A percentile compares a stretch with the other conserved stretches of the same genome.
These are phyloP conservation scores for Clarireedia sp. DNA, from an alignment of 2,329 filamentous ascomycete genomes.

Conservation along the genomic window DNA sequence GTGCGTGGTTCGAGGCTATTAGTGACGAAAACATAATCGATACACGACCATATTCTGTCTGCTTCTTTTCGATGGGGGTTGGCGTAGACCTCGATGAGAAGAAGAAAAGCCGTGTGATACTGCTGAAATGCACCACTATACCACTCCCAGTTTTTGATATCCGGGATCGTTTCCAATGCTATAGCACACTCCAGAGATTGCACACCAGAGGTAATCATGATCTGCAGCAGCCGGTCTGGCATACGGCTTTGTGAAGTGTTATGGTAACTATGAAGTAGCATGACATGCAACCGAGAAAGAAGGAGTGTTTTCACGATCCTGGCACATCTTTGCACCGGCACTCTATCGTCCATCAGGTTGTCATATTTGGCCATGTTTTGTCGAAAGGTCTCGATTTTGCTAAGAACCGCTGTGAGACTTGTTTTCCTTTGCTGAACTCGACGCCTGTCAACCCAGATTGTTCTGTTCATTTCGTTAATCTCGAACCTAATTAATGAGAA, in stretches of 20 bases:
- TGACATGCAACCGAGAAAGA: constrained; percentile 54
- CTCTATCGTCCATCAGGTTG: constrained; percentile 49
- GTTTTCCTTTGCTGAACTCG: constrained; percentile 54
- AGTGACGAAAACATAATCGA: constrained; percentile 61
- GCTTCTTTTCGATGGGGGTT: constrained; percentile 40
- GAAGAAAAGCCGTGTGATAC: constrained; percentile 61
- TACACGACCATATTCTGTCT: constrained; percentile 58
- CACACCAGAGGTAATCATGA: constrained; percentile 55
- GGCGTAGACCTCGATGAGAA: constrained; percentile 59
- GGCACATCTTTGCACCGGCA: constrained; percentile 56
- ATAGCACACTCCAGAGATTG: constrained; percentile 47
- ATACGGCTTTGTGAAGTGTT: constrained; percentile 33
- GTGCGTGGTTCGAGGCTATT: constrained; percentile 42
- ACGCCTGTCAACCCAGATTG: constrained; percentile 61
- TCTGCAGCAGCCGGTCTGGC: constrained; percentile 54
- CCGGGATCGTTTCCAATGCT: constrained; percentile 43
- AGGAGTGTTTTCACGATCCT: constrained; percentile 58
- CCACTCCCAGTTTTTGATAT: constrained; percentile 57
- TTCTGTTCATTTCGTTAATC: constrained; percentile 63
- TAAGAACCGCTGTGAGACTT: constrained; percentile 54
- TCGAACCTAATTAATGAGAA: constrained; percentile 63
- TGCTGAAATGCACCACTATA: constrained; percentile 65
- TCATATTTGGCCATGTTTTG: constrained; percentile 59
- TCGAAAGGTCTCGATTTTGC: constrained; percentile 62
- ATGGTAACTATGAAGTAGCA: constrained; percentile 60